Percentiles rank a stretch among this genome's conserved stretches.
phyloP scores from a whole-genome alignment of 352 stramenopile species.

The Pythium monospermum region DNA sequence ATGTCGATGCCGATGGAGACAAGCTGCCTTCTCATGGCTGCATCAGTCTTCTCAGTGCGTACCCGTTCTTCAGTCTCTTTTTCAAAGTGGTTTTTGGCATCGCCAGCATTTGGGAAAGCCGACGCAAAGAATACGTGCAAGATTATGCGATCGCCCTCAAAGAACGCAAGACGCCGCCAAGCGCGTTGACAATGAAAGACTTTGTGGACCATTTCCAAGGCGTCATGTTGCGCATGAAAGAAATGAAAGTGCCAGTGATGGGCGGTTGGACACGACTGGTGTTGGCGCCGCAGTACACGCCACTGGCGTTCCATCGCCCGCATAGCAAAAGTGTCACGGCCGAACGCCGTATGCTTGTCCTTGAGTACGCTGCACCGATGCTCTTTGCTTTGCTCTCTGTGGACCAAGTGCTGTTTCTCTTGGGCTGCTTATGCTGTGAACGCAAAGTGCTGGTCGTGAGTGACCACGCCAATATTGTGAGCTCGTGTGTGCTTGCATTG shows the following conservation, averaged over 20 bases:
- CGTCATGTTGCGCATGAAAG: slow-evolving; percentile 50
- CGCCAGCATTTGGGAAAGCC: slow-evolving; percentile 61
- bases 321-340: slow-evolving; percentile 52
- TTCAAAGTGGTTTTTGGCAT: slow-evolving; percentile 80
- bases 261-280: slow-evolving; percentile 68
- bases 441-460: slow-evolving; percentile 74
- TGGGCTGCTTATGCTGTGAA: slow-evolving; percentile 73
- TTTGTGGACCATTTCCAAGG: slow-evolving; percentile 62
- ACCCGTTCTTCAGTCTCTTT: slow-evolving; percentile 83
- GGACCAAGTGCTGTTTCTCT: slow-evolving; percentile 72
- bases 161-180: slow-evolving; percentile 24
- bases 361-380: slow-evolving; percentile 67
- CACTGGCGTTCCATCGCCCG: slow-evolving; percentile 70
- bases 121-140: slow-evolving; percentile 33
- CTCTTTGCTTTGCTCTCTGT: slow-evolving; percentile 71
- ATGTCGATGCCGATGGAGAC: slow-evolving; percentile 16
- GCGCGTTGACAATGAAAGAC: slow-evolving; percentile 38
- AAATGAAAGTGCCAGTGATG: slow-evolving; percentile 66
- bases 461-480: slow-evolving; percentile 71
- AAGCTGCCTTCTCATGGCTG: slow-evolving; percentile 49
- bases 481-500: slow-evolving; percentile 65
- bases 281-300: slow-evolving; percentile 47
- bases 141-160: slow-evolving; percentile 24
- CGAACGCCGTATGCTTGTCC: slow-evolving; percentile 52
- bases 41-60: slow-evolving; percentile 66